Evolutionary conservation across 75 land plant species (phyloP), one percentile per base, ranked within the genome.

Genomic region (Pinus albicaulis): DNA sequence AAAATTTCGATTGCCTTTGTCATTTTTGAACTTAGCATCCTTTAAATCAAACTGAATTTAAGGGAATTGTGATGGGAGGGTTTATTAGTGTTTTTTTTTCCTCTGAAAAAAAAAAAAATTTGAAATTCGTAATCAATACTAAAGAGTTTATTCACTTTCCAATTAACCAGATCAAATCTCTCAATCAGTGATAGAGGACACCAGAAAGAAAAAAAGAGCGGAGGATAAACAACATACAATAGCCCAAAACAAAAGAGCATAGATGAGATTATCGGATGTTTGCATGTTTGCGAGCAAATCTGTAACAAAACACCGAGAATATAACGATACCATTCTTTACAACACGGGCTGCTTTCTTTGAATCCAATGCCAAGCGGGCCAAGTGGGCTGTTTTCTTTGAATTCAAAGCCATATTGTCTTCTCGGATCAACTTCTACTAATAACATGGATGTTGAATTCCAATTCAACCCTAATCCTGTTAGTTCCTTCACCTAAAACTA

Each of bases 161-260:
- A 81, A 57, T 87, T 85, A 10, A 80, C 85, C 38, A 56, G 17
- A 56, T 74, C 80, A 44, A 82, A 86, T 12, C 84, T 56, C 57
- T 91, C 82, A 64, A 86, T 84, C 85, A 71, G 93, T 90, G 52
- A 88, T 86, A 41, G 81, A 73, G 55, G 84, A 86, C 16, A 91
- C 66, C 76, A 88, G 71, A 25, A 84, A 79, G 31, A 1, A 28
- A 80, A 78, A 78, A 88, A 91, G 16, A 86, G 1, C 44, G 76
- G 64, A 56, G 93, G 93, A 58, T 65, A 86, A 65, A 58, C 76
- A 83, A 28, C 31, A 28, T 28, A 28, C 31, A 28, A 28, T 28
- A 28, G 31, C 31, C 31, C 31, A 28, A 28, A 57, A 23, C 71
- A 86, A 41, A 78, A 76, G 28, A 75, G 19, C 61, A 79, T 5